Base-by-base conservation (phyloP, 495 filamentous ascomycete genomes). In the Xylaria acuta region DNA sequence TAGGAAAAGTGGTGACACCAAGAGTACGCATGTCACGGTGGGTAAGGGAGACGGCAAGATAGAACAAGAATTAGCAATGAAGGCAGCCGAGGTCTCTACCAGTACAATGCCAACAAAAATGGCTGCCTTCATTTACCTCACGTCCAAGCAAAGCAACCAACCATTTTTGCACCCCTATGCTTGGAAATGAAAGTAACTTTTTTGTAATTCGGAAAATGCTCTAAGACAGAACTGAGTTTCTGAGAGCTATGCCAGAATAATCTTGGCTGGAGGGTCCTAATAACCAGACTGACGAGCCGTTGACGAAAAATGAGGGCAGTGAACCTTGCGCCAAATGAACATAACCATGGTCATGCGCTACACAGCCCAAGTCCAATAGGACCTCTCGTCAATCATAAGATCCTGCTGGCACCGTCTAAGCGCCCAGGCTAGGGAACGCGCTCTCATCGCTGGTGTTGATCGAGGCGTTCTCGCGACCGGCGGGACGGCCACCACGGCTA, bases 391-490 rank as follows among this genome's bases (percentile, higher is more conserved):
- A 18, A 59, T 59, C 45, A 36, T 71, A 38, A n/a, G 16, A 20
- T n/a, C n/a, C 36, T 3, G 36, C 36, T n/a, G n/a, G 36, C 7
- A 49, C 49, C 58, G 27, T 60, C 66, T 79, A 87, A 75, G 81
- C 83, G 70, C 92, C 93, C 68, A 95, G 82, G 84, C 86, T 91
- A 45, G 92, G 92, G 88, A 95, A 95, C 63, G 91, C 91, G 73
- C 78, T 86, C 78, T 89, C 80, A 77, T 94, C 91, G 69, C 78
- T 84, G 77, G 91, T 81, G 83, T 92, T 90, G 84, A 91, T 85
- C 51, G 82, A 74, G 71, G 78, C 54, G 65, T 73, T 77, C 53
- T 78, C 75, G 14, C 75, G 75, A 38, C 62, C 67, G 38, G 75
- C 78, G 30, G 84, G 82, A 72, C 84, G 83, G 59, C 81, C 67